These are phyloP conservation scores for Suhomyces kunorum DNA, from an alignment of 1,139 yeast species.

Conservation along the genomic window DNA sequence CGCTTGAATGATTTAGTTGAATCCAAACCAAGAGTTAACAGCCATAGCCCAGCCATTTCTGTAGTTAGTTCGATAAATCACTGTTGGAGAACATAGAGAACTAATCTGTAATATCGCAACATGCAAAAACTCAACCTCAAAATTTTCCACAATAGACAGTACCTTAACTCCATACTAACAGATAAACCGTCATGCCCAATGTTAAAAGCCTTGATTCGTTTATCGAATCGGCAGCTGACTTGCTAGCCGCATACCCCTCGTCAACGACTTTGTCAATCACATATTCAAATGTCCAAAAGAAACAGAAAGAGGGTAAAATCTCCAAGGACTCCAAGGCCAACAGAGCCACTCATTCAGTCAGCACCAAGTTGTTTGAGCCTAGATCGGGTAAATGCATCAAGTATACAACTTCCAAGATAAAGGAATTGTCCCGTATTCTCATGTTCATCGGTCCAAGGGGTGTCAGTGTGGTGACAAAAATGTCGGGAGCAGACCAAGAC, in stretches of 20 bases:
- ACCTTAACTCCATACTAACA: too few relatives aligned
- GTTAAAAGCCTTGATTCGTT: slow-evolving; percentile 32
- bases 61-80: too few relatives aligned
- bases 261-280: slow-evolving; percentile 43
- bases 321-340: slow-evolving; percentile 22
- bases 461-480: slow-evolving; percentile 41
- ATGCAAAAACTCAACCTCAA: slow-evolving; percentile 9
- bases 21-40: too few relatives aligned
- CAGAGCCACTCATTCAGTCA: slow-evolving; percentile 41
- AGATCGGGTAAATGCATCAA: slow-evolving; percentile 66
- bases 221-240: slow-evolving; percentile 35
- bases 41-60: too few relatives aligned
- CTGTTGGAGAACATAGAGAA: too few relatives aligned
- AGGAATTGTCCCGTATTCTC: slow-evolving; percentile 77
- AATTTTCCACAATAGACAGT: slow-evolving; percentile 4
- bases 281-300: slow-evolving; percentile 34
- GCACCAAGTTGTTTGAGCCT: slow-evolving; percentile 74
- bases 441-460: slow-evolving; percentile 88
- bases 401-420: slow-evolving; percentile 61
- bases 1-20: too few relatives aligned
- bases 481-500: slow-evolving; percentile 14
- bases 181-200: slow-evolving; percentile 12
- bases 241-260: slow-evolving; percentile 41
- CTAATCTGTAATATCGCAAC: slow-evolving; percentile 3
- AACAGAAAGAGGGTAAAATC: slow-evolving; percentile 25